Evolutionary conservation across 176 grass and related monocot species (phyloP).

Genomic region (Paspalum vaginatum): DNA sequence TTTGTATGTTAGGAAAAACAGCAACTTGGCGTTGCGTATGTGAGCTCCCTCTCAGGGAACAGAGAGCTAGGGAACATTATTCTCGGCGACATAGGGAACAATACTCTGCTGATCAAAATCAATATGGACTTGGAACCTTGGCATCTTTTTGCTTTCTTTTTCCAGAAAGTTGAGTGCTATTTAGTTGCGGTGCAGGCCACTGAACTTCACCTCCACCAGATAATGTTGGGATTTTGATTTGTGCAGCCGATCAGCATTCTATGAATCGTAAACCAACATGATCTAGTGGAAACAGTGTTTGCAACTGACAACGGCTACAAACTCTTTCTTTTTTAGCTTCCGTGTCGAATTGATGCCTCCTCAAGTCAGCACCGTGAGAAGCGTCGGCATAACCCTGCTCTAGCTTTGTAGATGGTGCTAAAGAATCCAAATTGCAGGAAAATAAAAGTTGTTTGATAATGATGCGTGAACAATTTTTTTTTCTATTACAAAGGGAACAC

Average conservation of each 20-base stretch:
- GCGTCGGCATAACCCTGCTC: conserved; percentile 25
- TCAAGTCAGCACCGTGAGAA: conserved; percentile 39
- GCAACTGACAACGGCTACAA: conserved; percentile 7
- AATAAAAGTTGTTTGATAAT: conserved; percentile 20
- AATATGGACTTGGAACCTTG: conserved; percentile 40
- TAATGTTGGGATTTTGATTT: conserved; percentile 32
- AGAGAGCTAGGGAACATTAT: conserved; percentile 31
- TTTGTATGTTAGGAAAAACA: not conserved
- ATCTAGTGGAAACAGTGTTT: conserved; percentile 50
- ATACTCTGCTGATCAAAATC: conserved; percentile 36
- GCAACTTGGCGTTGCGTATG: not conserved
- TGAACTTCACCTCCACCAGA: conserved; percentile 57
- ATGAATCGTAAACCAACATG: conserved; percentile 37
- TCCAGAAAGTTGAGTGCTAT: conserved; percentile 30
- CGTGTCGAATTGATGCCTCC: conserved; percentile 49
- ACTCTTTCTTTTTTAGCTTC: conserved; percentile 18
- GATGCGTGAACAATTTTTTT: conserved; percentile 21
- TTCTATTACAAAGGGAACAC: not conserved
- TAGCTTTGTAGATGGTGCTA: conserved; percentile 33
- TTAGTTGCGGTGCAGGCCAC: conserved; percentile 4
- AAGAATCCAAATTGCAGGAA: conserved; percentile 17
- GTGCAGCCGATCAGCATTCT: conserved; percentile 17
- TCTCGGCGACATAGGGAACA: conserved; percentile 38
- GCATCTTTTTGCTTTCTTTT: conserved; percentile 30
- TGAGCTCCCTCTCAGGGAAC: conserved; percentile 58